Conservation (phyloP, 306 rosid genomes). For the Begonia loranthoides region DNA sequence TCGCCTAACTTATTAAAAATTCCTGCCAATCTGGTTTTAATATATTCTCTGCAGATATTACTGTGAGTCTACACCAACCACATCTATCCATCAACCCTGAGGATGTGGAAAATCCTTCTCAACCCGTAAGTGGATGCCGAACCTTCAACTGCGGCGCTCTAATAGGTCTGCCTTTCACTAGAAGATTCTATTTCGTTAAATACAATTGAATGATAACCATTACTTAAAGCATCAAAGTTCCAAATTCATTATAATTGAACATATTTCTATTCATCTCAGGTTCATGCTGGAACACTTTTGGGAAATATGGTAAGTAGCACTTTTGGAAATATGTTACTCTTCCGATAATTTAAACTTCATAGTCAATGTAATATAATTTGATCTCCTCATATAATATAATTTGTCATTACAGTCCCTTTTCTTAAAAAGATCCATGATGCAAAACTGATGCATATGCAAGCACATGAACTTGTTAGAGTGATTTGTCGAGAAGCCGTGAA, state of each 20-base stretch:
- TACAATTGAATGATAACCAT: too few species aligned
- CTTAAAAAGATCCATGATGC: background rate
- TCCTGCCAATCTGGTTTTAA: background rate
- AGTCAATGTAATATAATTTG: too few species aligned
- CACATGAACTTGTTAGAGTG: background rate
- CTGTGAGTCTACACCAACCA: background rate
- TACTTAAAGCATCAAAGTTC: background rate
- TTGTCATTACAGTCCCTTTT: background rate
- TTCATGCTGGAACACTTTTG: background rate
- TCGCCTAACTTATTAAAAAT: background rate
- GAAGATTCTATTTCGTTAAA: background rate
- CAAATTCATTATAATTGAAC: background rate
- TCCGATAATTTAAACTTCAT: background rate
- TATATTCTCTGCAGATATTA: background rate
- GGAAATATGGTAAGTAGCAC: background rate
- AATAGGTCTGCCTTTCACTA: too few species aligned
- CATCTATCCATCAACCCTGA: background rate
- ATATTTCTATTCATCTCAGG: background rate
- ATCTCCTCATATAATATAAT: too few species aligned
- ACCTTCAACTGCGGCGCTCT: background rate
- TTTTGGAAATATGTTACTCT: background rate
- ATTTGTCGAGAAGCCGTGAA: background rate
- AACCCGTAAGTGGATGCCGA: background rate
- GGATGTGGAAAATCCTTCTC: constrained; percentile 4
- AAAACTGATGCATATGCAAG: constrained; percentile 4